These are phyloP conservation scores for Pyrenochaeta sp. DNA, from an alignment of 2,329 filamentous ascomycete genomes.

Conservation along the genomic window DNA sequence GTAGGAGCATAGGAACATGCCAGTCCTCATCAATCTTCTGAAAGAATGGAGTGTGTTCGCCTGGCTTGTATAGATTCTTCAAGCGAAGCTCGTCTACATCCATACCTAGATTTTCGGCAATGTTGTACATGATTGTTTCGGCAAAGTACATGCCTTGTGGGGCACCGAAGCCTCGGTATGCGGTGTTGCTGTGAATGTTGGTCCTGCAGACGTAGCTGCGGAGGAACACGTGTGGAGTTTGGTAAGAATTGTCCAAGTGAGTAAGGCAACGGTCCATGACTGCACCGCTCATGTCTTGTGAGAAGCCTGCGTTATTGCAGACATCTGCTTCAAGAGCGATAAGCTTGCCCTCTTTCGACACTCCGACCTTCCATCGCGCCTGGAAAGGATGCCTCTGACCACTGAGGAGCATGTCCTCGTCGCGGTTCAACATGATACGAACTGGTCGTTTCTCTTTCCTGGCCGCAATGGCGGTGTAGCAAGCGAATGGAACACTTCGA, in stretches of 20 bases:
- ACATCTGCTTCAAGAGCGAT: conserved; percentile 87
- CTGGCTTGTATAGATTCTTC: conserved; percentile 82
- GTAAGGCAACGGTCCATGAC: conserved; percentile 86
- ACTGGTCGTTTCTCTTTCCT: conserved; percentile 83
- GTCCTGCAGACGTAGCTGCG: conserved; percentile 87
- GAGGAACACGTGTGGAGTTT: conserved; percentile 83
- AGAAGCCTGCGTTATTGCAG: conserved; percentile 89
- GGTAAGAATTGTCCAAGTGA: conserved; percentile 88
- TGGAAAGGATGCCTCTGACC: conserved; percentile 94
- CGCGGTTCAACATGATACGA: conserved; percentile 91
- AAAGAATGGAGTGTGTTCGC: conserved; percentile 86
- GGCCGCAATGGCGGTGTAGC: conserved; percentile 82
- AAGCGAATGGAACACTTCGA: conserved; percentile 81
- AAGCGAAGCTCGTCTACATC: conserved; percentile 79
- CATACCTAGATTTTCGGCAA: conserved; percentile 86
- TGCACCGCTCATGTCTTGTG: conserved; percentile 71
- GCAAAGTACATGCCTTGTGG: conserved; percentile 94
- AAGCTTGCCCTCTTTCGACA: conserved; percentile 91
- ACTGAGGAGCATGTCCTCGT: conserved; percentile 91
- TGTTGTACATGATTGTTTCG: conserved; percentile 85
- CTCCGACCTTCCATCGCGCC: conserved; percentile 86
- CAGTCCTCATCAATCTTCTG: conserved; percentile 82
- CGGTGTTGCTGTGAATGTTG: conserved; percentile 95
- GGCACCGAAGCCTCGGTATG: conserved; percentile 93
- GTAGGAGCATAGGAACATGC: conserved; percentile 91